Percentiles rank a stretch among this genome's conserved stretches.
phyloP scores from a whole-genome alignment of 768 basidiomycete species.

The Naganishia vishniacii region DNA sequence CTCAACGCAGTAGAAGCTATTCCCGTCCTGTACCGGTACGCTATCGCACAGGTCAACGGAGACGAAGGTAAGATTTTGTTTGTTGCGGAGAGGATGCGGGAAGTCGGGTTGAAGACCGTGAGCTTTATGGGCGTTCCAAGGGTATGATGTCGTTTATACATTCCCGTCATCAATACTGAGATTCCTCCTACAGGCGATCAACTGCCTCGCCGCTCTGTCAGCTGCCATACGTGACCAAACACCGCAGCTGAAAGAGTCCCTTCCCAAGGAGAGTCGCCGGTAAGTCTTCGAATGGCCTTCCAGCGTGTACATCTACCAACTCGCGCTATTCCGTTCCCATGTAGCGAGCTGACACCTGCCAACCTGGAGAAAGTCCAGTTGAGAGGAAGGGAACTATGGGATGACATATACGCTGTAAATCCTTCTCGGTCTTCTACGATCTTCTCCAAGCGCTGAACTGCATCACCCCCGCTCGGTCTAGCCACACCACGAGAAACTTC shows the following conservation, averaged over 20 bases:
- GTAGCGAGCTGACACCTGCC: neutral
- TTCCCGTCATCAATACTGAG: neutral
- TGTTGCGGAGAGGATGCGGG: conserved; percentile 16
- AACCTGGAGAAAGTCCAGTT: conserved; percentile 9
- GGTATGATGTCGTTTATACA: conserved; percentile 1
- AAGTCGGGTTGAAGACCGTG: conserved; percentile 6
- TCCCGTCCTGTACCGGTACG: conserved; percentile 8
- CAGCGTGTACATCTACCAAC: too few species aligned
- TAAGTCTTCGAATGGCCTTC: neutral
- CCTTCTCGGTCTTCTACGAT: neutral
- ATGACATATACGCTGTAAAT: conserved; percentile 25
- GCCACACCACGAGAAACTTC: conserved; percentile 23
- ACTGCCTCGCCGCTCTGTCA: conserved; percentile 11
- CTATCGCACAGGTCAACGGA: neutral
- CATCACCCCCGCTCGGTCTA: neutral
- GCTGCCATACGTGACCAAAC: neutral
- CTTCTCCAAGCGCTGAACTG: neutral
- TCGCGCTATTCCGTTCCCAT: neutral
- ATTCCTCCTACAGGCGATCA: conserved; percentile 5
- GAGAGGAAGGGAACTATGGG: conserved; percentile 4
- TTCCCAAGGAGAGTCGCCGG: neutral
- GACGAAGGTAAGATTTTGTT: neutral
- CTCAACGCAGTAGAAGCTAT: conserved; percentile 4
- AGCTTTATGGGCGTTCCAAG: conserved; percentile 23
- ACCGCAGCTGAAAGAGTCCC: neutral